Base-by-base conservation (phyloP, 2,329 filamentous ascomycete genomes). In the Diaporthe sp. region DNA sequence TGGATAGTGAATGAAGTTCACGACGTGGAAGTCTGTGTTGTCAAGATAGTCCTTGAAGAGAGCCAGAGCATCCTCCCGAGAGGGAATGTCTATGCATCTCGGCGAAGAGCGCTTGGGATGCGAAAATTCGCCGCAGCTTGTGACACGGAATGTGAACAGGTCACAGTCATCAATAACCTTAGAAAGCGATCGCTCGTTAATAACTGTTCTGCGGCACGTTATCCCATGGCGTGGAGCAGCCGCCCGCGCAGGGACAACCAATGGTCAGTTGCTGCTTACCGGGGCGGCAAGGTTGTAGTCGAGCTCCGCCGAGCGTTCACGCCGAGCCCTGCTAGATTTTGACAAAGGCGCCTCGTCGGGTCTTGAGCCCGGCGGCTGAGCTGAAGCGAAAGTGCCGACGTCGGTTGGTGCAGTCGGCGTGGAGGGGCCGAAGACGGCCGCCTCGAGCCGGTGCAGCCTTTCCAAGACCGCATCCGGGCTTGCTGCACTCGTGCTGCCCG, bases 1-100 rank as follows among this genome's bases (percentile, higher is more conserved):
- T 8, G 79, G 79, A 34, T 79, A 77, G 76, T 84, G 80, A 22
- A 76, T 34, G 8, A 71, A 28, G 49, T 46, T 67, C 4, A 55
- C 58, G 31, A 74, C 68, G 15, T 74, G 49, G 31, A 58, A 74
- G 59, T 80, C 79, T 3, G 80, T 78, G 13, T 80, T 80, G 17
- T 79, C 76, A 12, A 79, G 74, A 70, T 81, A 83, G 67, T 82
- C 79, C 22, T 77, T 72, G 17, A 82, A 76, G 1, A 83, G 76
- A 25, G 73, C 42, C n/a, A 82, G 70, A 4, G 79, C 79, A 19
- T 83, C 81, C 8, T 79, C 73, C 31, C 25, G 68, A 19, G 51
- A 55, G 17, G 72, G 75, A 4, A 76, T 46, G 34, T 58, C 53
- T 17, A 76, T 72, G 42, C 31, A 69, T 25, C 76, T 67, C 25